Percentiles rank a stretch among this genome's conserved stretches.
Evolutionary conservation across 1,139 yeast species (phyloP).

Genomic region (Taiozyma sp.): DNA sequence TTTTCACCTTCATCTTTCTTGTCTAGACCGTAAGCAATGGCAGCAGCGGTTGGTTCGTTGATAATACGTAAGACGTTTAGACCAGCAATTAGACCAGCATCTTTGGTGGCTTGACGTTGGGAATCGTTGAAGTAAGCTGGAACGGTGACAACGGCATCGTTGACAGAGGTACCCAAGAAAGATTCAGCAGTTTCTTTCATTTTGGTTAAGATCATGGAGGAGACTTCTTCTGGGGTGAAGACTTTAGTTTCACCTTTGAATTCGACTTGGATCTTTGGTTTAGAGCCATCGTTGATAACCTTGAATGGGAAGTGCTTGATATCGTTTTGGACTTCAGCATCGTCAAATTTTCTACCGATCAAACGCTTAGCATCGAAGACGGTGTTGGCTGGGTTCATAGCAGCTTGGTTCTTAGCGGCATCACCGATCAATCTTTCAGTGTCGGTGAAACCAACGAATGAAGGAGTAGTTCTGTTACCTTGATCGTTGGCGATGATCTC

Average conservation of each 20-base stretch:
- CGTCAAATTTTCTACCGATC: constrained; percentile 92
- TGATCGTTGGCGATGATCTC: constrained; percentile 97
- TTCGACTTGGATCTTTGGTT: constrained; percentile 92
- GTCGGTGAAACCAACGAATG: constrained; percentile 97
- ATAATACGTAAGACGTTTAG: constrained; percentile 95
- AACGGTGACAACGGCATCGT: constrained; percentile 94
- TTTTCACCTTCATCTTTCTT: constrained; percentile 82
- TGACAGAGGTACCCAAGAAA: constrained; percentile 85
- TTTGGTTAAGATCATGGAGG: constrained; percentile 94
- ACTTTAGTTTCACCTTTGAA: constrained; percentile 92
- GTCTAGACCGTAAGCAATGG: constrained; percentile 98
- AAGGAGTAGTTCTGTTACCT: constrained; percentile 99
- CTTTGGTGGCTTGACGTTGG: constrained; percentile 99
- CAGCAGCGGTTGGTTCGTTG: constrained; percentile 99
- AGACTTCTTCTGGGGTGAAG: constrained; percentile 96
- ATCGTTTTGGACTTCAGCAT: constrained; percentile 91
- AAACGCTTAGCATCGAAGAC: constrained; percentile 98
- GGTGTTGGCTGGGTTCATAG: constrained; percentile 95
- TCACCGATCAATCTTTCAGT: constrained; percentile 99
- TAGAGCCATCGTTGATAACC: constrained; percentile 79
- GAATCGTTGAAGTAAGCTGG: constrained; percentile 99
- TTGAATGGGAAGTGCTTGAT: constrained; percentile 97
- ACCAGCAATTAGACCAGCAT: constrained; percentile 98
- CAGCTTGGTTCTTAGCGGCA: constrained; percentile 99
- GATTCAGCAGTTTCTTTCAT: constrained; percentile 99